A percentile compares a stretch with the other conserved stretches of the same genome.
These are phyloP conservation scores for Fusarium xylarioides DNA, from an alignment of 2,329 filamentous ascomycete species.

Conservation along the genomic window DNA sequence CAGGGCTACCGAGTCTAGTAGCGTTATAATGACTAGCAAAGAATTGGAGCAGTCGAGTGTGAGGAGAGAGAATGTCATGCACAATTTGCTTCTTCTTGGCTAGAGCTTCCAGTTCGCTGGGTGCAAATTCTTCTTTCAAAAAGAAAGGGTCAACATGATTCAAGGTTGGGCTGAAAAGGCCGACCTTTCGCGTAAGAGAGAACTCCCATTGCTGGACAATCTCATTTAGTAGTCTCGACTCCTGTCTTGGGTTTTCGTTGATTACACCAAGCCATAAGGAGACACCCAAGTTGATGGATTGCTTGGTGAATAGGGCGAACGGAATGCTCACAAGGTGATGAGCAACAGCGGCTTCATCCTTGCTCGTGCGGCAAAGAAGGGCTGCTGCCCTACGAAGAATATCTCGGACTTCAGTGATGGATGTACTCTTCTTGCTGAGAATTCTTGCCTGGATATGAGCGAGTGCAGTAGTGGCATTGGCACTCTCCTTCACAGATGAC, in stretches of 20 bases:
- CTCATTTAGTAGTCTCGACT: conserved; percentile 84
- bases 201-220: conserved; percentile 92
- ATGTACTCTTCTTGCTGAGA: conserved; percentile 72
- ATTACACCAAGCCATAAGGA: conserved; percentile 97
- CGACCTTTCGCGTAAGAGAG: conserved; percentile 78
- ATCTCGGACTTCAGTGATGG: conserved; percentile 79
- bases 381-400: conserved; percentile 86
- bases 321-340: conserved; percentile 92
- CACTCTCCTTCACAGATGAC: conserved; percentile 62
- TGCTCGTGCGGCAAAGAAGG: conserved; percentile 80
- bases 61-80: conserved; percentile 85
- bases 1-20: conserved; percentile 82
- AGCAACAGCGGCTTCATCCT: conserved; percentile 80
- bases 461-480: conserved; percentile 71
- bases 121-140: conserved; percentile 89
- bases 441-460: conserved; percentile 78
- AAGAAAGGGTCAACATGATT: conserved; percentile 89
- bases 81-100: conserved; percentile 79
- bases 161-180: conserved; percentile 80
- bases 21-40: conserved; percentile 95
- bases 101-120: conserved; percentile 81
- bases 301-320: conserved; percentile 91
- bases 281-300: conserved; percentile 93
- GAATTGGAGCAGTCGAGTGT: conserved; percentile 86
- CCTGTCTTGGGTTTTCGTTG: conserved; percentile 91